Percentiles rank a stretch among this genome's conserved stretches.
These are phyloP conservation scores for Avicennia marina DNA, from an alignment of 257 asterid species.

Conservation along the genomic window DNA sequence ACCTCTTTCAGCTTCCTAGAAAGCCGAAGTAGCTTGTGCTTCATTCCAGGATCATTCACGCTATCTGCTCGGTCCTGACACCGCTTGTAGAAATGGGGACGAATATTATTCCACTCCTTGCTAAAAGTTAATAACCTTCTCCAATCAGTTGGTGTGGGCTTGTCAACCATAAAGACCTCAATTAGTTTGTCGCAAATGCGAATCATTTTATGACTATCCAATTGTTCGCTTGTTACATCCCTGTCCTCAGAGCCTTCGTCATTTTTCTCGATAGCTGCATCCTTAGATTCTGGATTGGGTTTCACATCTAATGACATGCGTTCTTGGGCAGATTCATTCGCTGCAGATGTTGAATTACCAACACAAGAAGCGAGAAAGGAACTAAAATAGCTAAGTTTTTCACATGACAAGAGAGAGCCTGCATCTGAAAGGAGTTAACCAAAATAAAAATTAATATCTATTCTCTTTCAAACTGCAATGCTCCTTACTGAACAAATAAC, in stretches of 20 bases:
- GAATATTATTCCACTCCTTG: constrained; percentile 72
- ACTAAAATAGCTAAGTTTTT: constrained; percentile 21
- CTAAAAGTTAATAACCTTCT: constrained; percentile 74
- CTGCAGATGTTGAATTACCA: constrained; percentile 38
- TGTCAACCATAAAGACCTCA: constrained; percentile 81
- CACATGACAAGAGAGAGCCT: constrained; percentile 30
- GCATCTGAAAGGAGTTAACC: constrained; percentile 12
- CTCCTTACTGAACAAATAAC: not conserved
- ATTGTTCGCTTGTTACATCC: constrained; percentile 29
- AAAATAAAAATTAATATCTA: not conserved
- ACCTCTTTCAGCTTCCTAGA: constrained; percentile 93
- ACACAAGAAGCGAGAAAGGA: constrained; percentile 26
- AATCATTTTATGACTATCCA: constrained; percentile 54
- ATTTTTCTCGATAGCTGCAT: constrained; percentile 12
- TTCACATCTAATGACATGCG: constrained; percentile 17
- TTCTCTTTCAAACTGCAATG: not conserved
- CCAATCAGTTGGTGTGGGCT: constrained; percentile 90
- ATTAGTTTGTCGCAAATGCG: constrained; percentile 78
- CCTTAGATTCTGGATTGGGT: constrained; percentile 21
- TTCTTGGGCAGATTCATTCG: constrained; percentile 32
- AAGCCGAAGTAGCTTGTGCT: constrained; percentile 69
- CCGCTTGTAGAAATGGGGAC: constrained; percentile 73
- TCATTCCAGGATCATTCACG: constrained; percentile 71
- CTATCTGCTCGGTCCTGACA: constrained; percentile 70
- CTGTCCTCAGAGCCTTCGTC: constrained; percentile 19